phyloP scores from a whole-genome alignment of 2,329 filamentous ascomycete genomes.

The Claviceps sp. region DNA sequence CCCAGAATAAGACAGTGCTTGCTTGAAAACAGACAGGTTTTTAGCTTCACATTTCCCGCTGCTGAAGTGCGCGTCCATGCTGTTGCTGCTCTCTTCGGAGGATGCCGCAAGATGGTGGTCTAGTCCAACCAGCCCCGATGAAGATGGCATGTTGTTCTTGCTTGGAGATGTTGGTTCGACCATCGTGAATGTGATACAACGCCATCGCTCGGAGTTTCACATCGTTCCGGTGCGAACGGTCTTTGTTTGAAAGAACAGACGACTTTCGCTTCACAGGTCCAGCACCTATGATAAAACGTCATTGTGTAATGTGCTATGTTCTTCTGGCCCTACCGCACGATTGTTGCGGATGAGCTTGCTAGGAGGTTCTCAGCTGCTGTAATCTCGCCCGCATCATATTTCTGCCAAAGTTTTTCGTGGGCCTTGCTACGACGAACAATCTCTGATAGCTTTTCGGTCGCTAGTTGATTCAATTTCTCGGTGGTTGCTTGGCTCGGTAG shows the following conservation, averaged over 20 bases:
- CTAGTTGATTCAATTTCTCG: conserved; percentile 55
- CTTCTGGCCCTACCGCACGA: conserved; percentile 26
- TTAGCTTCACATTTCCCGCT: neutral
- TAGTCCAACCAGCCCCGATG: neutral
- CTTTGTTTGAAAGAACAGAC: neutral
- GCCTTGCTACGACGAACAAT: conserved; percentile 53
- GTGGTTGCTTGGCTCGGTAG: conserved; percentile 45
- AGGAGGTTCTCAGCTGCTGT: conserved; percentile 57
- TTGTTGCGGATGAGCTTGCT: conserved; percentile 32
- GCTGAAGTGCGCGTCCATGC: conserved; percentile 1
- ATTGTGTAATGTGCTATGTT: neutral
- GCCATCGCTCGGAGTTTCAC: neutral
- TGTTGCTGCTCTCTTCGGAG: neutral
- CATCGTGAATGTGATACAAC: neutral
- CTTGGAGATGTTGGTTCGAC: neutral
- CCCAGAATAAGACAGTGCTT: neutral
- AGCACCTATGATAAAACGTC: neutral
- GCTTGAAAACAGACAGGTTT: neutral
- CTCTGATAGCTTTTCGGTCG: conserved; percentile 62
- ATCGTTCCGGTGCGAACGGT: neutral
- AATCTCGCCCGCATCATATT: conserved; percentile 59
- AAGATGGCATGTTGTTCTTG: neutral
- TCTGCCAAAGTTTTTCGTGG: conserved; percentile 54
- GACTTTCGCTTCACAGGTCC: neutral
- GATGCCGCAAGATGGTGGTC: neutral